Evolutionary conservation across 257 asterid species (phyloP).

Genomic region (Przewalskia tangutica): DNA sequence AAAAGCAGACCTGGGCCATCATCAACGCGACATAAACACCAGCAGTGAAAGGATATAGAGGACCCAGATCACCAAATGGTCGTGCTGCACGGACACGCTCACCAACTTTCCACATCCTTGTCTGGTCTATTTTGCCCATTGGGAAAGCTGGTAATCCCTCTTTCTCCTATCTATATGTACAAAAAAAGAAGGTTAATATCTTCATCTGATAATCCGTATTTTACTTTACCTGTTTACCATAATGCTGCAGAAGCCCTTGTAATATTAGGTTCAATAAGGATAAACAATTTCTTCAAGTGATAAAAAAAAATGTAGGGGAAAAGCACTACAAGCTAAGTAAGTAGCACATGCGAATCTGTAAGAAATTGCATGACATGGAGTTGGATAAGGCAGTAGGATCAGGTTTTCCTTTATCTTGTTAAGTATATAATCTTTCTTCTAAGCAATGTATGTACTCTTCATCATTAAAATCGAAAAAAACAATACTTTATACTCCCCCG

Average conservation of each 20-base stretch:
- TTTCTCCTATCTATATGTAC: constrained; percentile 65
- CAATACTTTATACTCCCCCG: too few species aligned
- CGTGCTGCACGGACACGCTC: constrained; percentile 68
- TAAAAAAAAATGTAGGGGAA: background rate
- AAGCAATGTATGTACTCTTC: background rate
- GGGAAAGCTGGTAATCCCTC: constrained; percentile 92
- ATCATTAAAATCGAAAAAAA: too few species aligned
- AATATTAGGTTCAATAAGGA: background rate
- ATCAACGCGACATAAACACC: constrained; percentile 86
- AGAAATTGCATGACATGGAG: background rate
- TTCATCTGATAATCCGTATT: background rate
- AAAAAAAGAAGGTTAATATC: background rate
- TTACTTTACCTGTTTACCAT: background rate
- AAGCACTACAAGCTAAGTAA: background rate
- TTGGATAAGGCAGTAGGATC: background rate
- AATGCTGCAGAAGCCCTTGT: background rate
- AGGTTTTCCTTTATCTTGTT: background rate
- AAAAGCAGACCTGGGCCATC: constrained; percentile 69
- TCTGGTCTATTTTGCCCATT: constrained; percentile 90
- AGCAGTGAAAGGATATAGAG: constrained; percentile 82
- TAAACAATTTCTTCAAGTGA: background rate
- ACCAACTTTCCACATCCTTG: constrained; percentile 91
- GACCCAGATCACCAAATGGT: constrained; percentile 74
- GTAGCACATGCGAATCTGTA: background rate
- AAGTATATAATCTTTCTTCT: background rate